These are phyloP conservation scores for Primulina tabacum DNA, from an alignment of 257 asterid species.

Conservation along the genomic window DNA sequence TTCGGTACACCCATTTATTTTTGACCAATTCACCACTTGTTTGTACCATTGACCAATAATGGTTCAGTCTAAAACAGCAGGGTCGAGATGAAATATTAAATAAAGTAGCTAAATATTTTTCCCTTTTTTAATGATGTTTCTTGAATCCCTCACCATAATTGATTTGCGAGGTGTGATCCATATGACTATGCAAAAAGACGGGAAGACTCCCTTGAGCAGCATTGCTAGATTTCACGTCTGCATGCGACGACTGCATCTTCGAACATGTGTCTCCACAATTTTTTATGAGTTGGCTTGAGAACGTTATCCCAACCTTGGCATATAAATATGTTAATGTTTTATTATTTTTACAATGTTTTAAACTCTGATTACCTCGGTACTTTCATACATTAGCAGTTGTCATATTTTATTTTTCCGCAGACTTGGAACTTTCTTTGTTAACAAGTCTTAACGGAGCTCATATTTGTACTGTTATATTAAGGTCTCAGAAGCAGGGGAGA, in stretches of 20 bases:
- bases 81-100: too few relatives aligned
- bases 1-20: background rate
- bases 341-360: background rate
- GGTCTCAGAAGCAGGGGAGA: constrained; percentile 97
- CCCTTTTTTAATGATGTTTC: too few relatives aligned
- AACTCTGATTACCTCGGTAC: background rate
- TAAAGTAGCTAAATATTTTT: too few relatives aligned
- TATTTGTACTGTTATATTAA: constrained; percentile 26
- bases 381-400: background rate
- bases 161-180: too few relatives aligned
- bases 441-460: background rate
- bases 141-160: too few relatives aligned
- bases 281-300: background rate
- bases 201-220: too few relatives aligned
- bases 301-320: background rate
- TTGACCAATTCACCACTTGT: too few relatives aligned
- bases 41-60: too few relatives aligned
- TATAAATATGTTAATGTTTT: background rate
- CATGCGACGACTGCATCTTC: background rate
- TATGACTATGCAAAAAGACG: too few relatives aligned
- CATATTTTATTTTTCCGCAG: background rate
- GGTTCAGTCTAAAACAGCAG: too few relatives aligned
- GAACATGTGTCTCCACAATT: background rate
- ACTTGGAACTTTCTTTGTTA: background rate
- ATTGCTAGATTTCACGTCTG: background rate